phyloP scores from a whole-genome alignment of 73 alveolate genomes.

The Tetrahymena malaccensis region DNA sequence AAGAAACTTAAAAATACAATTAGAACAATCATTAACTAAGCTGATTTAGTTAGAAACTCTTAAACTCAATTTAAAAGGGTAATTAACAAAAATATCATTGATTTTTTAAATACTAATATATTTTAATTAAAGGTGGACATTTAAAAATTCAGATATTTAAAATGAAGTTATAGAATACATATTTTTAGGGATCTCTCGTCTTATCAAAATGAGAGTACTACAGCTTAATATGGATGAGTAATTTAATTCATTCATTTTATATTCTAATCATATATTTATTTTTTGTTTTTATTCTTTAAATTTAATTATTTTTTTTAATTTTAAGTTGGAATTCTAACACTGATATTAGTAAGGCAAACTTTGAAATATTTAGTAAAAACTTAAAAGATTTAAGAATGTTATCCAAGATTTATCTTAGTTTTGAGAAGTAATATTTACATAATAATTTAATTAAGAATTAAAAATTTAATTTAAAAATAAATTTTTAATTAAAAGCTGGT shows the following conservation, averaged over 20 bases:
- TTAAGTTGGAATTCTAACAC: neutral
- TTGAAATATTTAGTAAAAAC: neutral
- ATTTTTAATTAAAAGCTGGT: neutral
- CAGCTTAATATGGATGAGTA: neutral
- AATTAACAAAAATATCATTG: too few relatives aligned
- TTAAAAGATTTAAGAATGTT: neutral
- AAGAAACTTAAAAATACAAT: neutral
- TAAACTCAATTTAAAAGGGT: neutral
- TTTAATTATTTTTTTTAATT: too few relatives aligned
- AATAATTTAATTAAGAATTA: neutral
- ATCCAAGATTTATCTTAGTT: neutral
- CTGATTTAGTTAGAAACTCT: neutral
- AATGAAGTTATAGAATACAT: neutral
- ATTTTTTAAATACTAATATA: too few relatives aligned
- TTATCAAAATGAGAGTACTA: neutral
- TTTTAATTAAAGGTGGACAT: neutral
- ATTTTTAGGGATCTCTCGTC: neutral
- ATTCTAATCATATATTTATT: too few relatives aligned
- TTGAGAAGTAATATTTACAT: neutral
- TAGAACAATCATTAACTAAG: neutral
- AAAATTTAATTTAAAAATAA: neutral
- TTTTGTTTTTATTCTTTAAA: neutral
- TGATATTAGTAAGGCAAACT: neutral
- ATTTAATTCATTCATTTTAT: neutral
- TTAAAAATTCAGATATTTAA: neutral